A percentile compares a stretch with the other conserved stretches of the same genome.
Conservation (phyloP, 164 flowering plant species). For the Cinnamomum chago region DNA sequence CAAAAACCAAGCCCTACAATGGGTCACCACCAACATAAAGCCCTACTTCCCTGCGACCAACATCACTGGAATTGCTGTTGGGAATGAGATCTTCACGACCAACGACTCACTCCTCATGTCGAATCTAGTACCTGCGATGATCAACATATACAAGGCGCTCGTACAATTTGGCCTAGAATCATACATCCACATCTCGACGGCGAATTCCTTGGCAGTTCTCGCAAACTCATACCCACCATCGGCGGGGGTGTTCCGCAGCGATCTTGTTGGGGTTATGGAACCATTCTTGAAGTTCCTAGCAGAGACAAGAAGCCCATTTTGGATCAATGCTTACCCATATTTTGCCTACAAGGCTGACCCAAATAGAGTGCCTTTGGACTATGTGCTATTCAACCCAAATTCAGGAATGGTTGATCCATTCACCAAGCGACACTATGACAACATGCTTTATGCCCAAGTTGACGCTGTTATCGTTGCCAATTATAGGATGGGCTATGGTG, state of each 20-base stretch:
- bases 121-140: constrained; percentile 62
- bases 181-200: constrained; percentile 65
- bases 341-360: constrained; percentile 81
- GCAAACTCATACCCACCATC: constrained; percentile 78
- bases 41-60: constrained; percentile 76
- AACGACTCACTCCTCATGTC: constrained; percentile 39
- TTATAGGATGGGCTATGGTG: constrained; percentile 55
- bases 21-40: constrained; percentile 63
- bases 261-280: constrained; percentile 41
- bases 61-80: constrained; percentile 82
- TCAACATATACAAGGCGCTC: constrained; percentile 54
- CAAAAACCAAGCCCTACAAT: constrained; percentile 69
- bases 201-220: constrained; percentile 60
- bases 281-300: constrained; percentile 55
- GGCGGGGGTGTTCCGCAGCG: constrained; percentile 53
- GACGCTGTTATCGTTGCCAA: constrained; percentile 78
- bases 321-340: constrained; percentile 96
- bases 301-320: constrained; percentile 63
- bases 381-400: constrained; percentile 65
- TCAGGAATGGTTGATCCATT: constrained; percentile 71
- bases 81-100: constrained; percentile 72
- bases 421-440: constrained; percentile 75
- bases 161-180: constrained; percentile 50
- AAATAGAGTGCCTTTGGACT: constrained; percentile 47
- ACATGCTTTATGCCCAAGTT: constrained; percentile 90